Conservation (phyloP, 2,329 filamentous ascomycete species). For the Aspergillus pseudoglaucus region DNA sequence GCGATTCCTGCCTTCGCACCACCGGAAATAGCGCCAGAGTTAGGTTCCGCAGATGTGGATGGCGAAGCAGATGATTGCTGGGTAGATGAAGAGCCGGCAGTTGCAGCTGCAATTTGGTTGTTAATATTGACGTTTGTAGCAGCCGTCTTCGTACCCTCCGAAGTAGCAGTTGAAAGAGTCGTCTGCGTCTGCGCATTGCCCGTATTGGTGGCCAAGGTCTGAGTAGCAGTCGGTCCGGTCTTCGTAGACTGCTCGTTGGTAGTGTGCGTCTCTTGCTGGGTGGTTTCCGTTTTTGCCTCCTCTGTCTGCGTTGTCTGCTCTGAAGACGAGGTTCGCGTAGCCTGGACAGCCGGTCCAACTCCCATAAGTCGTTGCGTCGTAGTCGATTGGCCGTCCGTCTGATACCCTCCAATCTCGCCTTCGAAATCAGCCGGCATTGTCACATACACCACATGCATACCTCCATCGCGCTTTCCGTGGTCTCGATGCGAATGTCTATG, state of each 20-base stretch:
- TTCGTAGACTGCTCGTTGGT: constrained; percentile 9
- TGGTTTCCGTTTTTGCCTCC: constrained; percentile 7
- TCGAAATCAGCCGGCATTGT: constrained; percentile 48
- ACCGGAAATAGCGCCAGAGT: constrained; percentile 34
- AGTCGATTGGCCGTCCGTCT: constrained; percentile 23
- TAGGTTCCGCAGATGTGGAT: constrained; percentile 9
- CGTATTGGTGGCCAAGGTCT: constrained; percentile 3
- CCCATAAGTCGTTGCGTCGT: constrained; percentile 13
- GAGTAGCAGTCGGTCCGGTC: neutral
- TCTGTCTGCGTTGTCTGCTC: constrained; percentile 2
- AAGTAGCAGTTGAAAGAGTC: constrained; percentile 15
- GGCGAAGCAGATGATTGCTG: constrained; percentile 2
- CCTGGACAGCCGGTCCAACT: constrained; percentile 24
- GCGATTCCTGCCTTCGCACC: constrained; percentile 72
- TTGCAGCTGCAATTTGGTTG: constrained; percentile 12
- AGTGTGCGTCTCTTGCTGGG: constrained; percentile 8
- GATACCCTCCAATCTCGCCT: constrained; percentile 45
- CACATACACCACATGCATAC: constrained; percentile 42
- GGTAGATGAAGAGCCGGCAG: constrained; percentile 20
- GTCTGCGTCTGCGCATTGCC: constrained; percentile 9
- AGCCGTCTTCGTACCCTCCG: constrained; percentile 7
- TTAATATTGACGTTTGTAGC: constrained; percentile 6
- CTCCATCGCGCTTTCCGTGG: constrained; percentile 7
- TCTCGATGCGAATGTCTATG: neutral
- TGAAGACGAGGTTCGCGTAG: constrained; percentile 4